These are phyloP conservation scores for Sphaerosporella brunnea DNA, from an alignment of 495 filamentous ascomycete species.

Conservation along the genomic window DNA sequence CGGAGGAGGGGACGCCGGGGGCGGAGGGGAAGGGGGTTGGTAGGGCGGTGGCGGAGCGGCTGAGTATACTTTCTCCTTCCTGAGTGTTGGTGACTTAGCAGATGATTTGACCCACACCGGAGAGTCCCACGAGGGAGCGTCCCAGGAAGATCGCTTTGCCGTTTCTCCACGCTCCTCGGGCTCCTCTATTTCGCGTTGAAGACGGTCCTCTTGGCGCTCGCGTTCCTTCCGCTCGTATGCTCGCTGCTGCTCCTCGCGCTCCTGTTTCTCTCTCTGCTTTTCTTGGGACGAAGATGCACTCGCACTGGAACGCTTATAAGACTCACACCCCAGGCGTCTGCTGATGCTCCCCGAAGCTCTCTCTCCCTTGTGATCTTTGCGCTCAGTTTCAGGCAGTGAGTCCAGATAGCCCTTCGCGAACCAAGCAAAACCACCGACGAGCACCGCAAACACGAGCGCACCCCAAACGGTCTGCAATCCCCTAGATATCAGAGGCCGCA, in stretches of 20 bases:
- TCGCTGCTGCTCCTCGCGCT: slow-evolving; percentile 30
- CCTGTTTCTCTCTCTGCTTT: neutral
- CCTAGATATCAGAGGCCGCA: slow-evolving; percentile 37
- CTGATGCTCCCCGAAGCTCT: neutral
- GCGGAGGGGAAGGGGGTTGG: neutral
- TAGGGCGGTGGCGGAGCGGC: neutral
- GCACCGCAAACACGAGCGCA: slow-evolving; percentile 2
- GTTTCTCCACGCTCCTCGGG: neutral
- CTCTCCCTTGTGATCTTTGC: slow-evolving; percentile 1
- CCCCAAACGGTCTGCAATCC: neutral
- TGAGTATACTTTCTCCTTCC: slow-evolving; percentile 3
- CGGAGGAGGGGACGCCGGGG: neutral
- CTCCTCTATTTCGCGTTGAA: slow-evolving; percentile 27
- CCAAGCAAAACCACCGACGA: slow-evolving; percentile 13
- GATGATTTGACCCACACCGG: neutral
- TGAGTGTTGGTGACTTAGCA: neutral
- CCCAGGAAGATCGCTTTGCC: slow-evolving; percentile 4
- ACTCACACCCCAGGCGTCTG: slow-evolving; percentile 7
- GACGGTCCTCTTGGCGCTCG: slow-evolving; percentile 29
- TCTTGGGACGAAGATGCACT: neutral
- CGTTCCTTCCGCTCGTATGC: slow-evolving; percentile 36
- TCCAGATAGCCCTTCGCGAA: slow-evolving; percentile 6
- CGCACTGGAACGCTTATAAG: slow-evolving; percentile 5
- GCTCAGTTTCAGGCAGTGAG: neutral
- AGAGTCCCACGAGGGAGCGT: neutral